A percentile compares a stretch with the other conserved stretches of the same genome.
Conservation (phyloP, 257 asterid genomes). For the Handroanthus guayacan region DNA sequence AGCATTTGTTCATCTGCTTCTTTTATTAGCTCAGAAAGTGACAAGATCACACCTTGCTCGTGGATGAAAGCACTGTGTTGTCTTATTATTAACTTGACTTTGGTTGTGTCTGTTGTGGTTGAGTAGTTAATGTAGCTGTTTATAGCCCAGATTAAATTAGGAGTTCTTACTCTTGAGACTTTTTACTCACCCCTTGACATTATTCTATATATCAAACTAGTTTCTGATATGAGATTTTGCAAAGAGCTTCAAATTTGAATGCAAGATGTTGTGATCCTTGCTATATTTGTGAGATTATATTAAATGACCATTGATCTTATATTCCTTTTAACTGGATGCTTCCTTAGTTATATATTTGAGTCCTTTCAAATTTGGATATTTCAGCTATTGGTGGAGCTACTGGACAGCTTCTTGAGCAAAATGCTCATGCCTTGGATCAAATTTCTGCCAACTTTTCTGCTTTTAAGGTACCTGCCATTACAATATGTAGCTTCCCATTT, state of each 20-base stretch:
- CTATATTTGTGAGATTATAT: constrained; percentile 14
- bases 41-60: neutral
- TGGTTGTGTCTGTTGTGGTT: neutral
- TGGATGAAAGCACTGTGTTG: neutral
- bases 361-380: constrained; percentile 33
- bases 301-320: constrained; percentile 7
- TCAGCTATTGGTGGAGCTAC: constrained; percentile 82
- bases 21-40: neutral
- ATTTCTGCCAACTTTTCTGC: constrained; percentile 75
- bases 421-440: constrained; percentile 75
- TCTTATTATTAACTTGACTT: neutral
- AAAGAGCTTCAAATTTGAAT: constrained; percentile 8
- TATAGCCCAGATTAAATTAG: neutral
- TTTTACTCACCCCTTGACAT: constrained; percentile 4
- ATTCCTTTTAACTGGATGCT: constrained; percentile 11
- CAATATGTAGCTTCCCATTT: constrained; percentile 10
- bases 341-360: neutral
- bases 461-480: constrained; percentile 60
- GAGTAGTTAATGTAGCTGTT: neutral
- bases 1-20: neutral
- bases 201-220: constrained; percentile 14
- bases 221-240: neutral
- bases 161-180: constrained; percentile 10
- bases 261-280: constrained; percentile 24
- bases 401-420: constrained; percentile 83